Percentiles rank a stretch among this genome's conserved stretches.
Conservation (phyloP, 2,329 filamentous ascomycete species). For the Colletotrichum sp. region DNA sequence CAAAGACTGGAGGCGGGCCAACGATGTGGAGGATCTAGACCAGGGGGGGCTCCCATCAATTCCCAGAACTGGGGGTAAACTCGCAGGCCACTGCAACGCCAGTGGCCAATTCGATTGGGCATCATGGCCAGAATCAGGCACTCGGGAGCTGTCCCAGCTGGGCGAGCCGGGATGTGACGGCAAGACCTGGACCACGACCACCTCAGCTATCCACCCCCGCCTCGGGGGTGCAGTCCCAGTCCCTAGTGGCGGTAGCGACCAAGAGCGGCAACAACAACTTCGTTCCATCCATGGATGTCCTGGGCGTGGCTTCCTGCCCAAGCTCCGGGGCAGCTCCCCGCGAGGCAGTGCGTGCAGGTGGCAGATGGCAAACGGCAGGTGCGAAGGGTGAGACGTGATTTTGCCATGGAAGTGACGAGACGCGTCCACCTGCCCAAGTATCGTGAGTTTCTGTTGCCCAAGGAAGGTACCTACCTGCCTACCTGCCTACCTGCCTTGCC, state of each 20-base stretch:
- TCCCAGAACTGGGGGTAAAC: background rate
- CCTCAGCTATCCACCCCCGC: conserved; percentile 3
- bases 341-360: conserved; percentile 9
- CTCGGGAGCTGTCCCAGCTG: background rate
- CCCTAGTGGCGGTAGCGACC: background rate
- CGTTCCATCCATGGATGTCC: background rate
- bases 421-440: conserved; percentile 5
- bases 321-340: conserved; percentile 12
- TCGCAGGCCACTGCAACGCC: background rate
- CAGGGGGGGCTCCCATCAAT: background rate
- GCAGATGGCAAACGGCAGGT: background rate
- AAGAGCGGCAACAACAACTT: background rate
- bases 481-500: background rate
- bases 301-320: conserved; percentile 1
- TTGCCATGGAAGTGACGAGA: background rate
- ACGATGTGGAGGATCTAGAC: background rate
- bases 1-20: background rate
- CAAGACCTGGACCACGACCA: background rate
- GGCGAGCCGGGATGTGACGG: background rate
- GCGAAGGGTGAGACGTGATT: background rate
- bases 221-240: background rate
- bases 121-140: background rate
- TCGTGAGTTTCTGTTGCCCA: background rate
- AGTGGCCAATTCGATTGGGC: background rate
- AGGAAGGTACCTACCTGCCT: background rate